Percentiles rank a stretch among this genome's conserved stretches.
phyloP scores from a whole-genome alignment of 305 asterid genomes.

The Rubia peregrina region DNA sequence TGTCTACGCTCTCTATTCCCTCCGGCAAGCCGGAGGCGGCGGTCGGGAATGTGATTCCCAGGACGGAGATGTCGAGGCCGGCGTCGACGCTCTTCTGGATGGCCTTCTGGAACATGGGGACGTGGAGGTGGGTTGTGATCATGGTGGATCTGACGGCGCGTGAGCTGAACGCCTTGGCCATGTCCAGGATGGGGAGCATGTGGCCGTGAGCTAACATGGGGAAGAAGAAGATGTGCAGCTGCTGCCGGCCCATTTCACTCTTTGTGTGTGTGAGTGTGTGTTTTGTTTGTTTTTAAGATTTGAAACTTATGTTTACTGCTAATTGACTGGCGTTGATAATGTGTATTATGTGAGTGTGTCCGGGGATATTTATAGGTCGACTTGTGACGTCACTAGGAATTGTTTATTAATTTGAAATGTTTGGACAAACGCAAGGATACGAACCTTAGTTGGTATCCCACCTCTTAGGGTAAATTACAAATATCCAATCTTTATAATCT shows the following conservation, averaged over 20 bases:
- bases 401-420: no score
- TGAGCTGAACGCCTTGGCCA: conserved; percentile 36
- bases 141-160: conserved; percentile 47
- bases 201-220: conserved; percentile 52
- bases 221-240: conserved; percentile 31
- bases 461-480: no score
- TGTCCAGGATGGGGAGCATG: conserved; percentile 35
- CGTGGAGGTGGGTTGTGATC: conserved; percentile 31
- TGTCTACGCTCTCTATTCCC: conserved; percentile 30
- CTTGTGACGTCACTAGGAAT: neutral
- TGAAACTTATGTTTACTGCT: neutral
- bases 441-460: no score
- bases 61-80: conserved; percentile 24
- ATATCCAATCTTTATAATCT: no score
- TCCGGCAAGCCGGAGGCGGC: conserved; percentile 25
- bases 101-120: conserved; percentile 27
- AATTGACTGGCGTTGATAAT: neutral
- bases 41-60: conserved; percentile 25
- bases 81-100: conserved; percentile 24
- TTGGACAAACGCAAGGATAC: neutral
- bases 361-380: neutral
- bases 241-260: no score
- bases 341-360: neutral
- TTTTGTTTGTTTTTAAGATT: neutral
- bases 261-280: neutral